phyloP scores from a whole-genome alignment of 1,139 yeast species.

The Ashbya aceris region DNA sequence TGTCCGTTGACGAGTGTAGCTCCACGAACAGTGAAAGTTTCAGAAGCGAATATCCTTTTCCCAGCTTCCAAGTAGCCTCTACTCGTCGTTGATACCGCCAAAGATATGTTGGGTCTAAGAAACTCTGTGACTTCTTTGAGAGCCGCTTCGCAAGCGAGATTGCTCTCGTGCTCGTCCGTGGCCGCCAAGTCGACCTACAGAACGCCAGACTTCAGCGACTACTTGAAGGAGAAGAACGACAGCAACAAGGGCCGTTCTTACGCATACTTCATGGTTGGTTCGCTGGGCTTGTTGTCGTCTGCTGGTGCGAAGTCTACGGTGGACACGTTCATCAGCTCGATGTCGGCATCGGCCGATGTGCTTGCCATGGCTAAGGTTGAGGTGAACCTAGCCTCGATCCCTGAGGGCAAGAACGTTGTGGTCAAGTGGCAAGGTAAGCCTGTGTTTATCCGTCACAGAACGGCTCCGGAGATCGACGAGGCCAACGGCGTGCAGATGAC shows the following conservation, averaged over 20 bases:
- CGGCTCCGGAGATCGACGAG: constrained; percentile 84
- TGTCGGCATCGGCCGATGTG: constrained; percentile 98
- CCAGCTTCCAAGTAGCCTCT: too few species aligned
- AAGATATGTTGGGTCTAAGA: constrained; percentile 16
- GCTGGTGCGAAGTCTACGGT: constrained; percentile 98
- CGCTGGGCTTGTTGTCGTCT: constrained; percentile 87
- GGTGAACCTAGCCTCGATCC: constrained; percentile 87
- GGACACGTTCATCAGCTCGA: constrained; percentile 83
- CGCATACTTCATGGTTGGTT: constrained; percentile 96
- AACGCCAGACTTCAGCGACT: constrained; percentile 84
- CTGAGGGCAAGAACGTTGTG: constrained; percentile 96
- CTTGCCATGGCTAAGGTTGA: constrained; percentile 99
- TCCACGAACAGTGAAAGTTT: too few species aligned
- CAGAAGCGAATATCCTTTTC: too few species aligned
- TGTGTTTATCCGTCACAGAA: constrained; percentile 98
- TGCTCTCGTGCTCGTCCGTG: constrained; percentile 40
- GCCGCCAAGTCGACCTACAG: constrained; percentile 67
- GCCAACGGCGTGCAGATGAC: constrained; percentile 75
- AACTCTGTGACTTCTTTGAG: constrained; percentile 19
- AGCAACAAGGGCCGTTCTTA: constrained; percentile 70
- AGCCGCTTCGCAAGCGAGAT: constrained; percentile 27
- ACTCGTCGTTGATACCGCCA: too few species aligned
- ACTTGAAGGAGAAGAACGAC: constrained; percentile 65
- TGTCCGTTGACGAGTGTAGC: too few species aligned
- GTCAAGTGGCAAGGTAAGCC: constrained; percentile 99